Conservation (phyloP, 352 stramenopile genomes). For the Phytophthora gonapodyides region DNA sequence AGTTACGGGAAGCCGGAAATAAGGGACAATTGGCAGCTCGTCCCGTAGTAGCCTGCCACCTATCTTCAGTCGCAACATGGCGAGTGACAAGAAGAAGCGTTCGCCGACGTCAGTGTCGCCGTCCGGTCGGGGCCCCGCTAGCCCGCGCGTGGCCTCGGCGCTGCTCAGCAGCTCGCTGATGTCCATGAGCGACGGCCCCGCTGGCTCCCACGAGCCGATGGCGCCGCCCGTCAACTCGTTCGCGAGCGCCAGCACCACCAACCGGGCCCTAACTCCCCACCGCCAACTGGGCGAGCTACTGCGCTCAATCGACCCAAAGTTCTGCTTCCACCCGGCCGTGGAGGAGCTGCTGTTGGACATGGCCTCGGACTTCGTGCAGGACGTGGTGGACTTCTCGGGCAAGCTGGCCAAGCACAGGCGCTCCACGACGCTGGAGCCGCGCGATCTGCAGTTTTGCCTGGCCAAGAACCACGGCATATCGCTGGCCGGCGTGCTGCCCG, state of each 20-base stretch:
- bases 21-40: no score
- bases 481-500: slow-evolving; percentile 59
- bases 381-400: slow-evolving; percentile 72
- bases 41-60: no score
- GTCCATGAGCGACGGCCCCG: slow-evolving; percentile 2
- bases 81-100: slow-evolving; percentile 36
- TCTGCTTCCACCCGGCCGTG: slow-evolving; percentile 74
- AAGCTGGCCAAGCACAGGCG: slow-evolving; percentile 76
- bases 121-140: slow-evolving; percentile 7
- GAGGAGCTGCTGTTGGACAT: slow-evolving; percentile 86
- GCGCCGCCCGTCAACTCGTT: slow-evolving; percentile 48
- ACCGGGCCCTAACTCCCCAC: slow-evolving; percentile 68
- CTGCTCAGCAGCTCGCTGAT: slow-evolving; percentile 23
- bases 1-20: no score
- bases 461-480: slow-evolving; percentile 89
- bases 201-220: slow-evolving; percentile 27
- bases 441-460: slow-evolving; percentile 81
- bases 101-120: slow-evolving; percentile 13
- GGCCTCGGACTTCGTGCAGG: slow-evolving; percentile 77
- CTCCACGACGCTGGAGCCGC: slow-evolving; percentile 70
- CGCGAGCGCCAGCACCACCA: slow-evolving; percentile 43
- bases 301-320: slow-evolving; percentile 73
- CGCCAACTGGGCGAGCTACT: slow-evolving; percentile 70
- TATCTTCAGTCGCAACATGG: slow-evolving; percentile 28
- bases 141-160: slow-evolving; percentile 17